phyloP scores from a whole-genome alignment of 257 asterid genomes.

The Przewalskia tangutica region DNA sequence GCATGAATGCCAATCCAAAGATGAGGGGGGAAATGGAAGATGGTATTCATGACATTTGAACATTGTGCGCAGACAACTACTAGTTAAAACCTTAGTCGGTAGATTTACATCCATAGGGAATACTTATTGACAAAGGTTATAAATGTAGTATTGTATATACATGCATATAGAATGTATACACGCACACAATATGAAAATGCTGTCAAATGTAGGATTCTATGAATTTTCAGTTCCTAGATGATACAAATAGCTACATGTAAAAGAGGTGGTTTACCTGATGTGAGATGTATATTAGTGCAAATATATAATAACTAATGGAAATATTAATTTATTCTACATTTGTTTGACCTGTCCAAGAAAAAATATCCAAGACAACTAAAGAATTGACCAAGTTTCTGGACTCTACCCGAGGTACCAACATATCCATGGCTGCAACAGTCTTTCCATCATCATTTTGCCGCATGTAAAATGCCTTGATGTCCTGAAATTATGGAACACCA shows the following conservation, averaged over 20 bases:
- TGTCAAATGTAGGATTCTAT: neutral
- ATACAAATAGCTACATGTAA: neutral
- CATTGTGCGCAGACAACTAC: neutral
- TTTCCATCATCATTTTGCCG: slow-evolving; percentile 89
- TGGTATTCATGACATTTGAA: neutral
- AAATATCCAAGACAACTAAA: neutral
- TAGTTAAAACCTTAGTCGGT: neutral
- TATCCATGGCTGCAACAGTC: slow-evolving; percentile 99
- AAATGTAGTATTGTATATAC: neutral
- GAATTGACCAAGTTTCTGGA: neutral
- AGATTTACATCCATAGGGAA: neutral
- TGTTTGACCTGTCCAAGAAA: neutral
- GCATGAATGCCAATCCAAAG: neutral
- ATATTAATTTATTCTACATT: neutral
- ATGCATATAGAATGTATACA: neutral
- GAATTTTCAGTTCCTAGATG: neutral
- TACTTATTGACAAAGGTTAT: neutral
- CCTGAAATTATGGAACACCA: slow-evolving; percentile 40
- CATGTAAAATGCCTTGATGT: slow-evolving; percentile 94
- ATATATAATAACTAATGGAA: neutral
- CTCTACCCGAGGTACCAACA: slow-evolving; percentile 97
- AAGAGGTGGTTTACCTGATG: neutral
- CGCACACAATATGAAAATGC: neutral
- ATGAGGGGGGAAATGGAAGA: neutral
- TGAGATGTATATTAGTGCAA: neutral